Evolutionary conservation across 2,329 filamentous ascomycete species (phyloP).

Genomic region (Paecilomyces formosus): DNA sequence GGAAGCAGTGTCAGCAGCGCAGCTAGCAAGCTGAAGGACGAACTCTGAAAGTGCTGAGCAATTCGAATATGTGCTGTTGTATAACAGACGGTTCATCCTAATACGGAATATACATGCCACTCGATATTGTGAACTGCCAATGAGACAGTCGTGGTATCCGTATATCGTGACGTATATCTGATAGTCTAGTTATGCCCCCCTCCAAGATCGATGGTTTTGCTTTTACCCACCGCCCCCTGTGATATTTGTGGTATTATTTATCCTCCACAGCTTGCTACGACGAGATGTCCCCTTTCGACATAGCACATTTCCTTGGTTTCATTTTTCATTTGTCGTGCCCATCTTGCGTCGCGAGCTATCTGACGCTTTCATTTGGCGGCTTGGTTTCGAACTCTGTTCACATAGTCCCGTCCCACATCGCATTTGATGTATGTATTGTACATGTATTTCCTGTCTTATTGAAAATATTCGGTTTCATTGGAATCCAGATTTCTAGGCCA

Average conservation of each 20-base stretch:
- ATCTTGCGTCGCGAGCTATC: not conserved
- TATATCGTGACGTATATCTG: not conserved
- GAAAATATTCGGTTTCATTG: not conserved
- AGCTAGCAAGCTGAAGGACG: conserved; percentile 43
- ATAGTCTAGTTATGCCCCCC: not conserved
- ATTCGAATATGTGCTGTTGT: not conserved
- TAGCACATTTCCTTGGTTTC: not conserved
- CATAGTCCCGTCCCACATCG: not conserved
- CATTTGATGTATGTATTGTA: not conserved
- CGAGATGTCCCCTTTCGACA: not conserved
- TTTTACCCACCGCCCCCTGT: not conserved
- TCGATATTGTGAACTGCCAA: not conserved
- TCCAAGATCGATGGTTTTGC: not conserved
- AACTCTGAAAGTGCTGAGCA: conserved; percentile 34
- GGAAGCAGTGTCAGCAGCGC: conserved; percentile 40
- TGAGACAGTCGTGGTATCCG: not conserved
- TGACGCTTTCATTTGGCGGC: conserved; percentile 1
- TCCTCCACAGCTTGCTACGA: not conserved
- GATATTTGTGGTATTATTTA: not conserved
- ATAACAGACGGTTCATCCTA: not conserved
- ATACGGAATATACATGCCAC: not conserved
- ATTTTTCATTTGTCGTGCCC: not conserved
- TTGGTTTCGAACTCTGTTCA: not conserved
- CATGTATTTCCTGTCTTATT: not conserved
- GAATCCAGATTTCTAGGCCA: not conserved